Evolutionary conservation across 2,329 filamentous ascomycete species (phyloP).

Genomic region (Penicillium sp.): DNA sequence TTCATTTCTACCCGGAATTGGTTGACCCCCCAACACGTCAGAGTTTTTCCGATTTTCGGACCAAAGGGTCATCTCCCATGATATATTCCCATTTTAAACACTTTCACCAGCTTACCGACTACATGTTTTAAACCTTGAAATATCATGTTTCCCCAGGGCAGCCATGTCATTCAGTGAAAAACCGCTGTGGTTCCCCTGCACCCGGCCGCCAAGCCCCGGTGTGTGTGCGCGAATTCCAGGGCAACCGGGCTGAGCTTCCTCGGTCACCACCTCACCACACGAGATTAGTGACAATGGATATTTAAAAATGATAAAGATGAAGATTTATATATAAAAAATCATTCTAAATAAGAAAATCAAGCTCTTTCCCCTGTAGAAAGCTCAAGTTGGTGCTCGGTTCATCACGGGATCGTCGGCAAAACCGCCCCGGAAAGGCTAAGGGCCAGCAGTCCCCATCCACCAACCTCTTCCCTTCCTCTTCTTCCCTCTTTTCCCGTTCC

Average conservation of each 20-base stretch:
- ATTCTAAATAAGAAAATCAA: not conserved
- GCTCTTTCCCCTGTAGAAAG: not conserved
- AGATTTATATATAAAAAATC: not conserved
- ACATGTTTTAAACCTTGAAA: not conserved
- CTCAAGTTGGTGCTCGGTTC: conserved; percentile 29
- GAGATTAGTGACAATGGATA: conserved; percentile 2
- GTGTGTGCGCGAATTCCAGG: conserved; percentile 20
- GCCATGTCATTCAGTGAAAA: not conserved
- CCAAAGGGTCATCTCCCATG: conserved; percentile 4
- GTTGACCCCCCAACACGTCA: conserved; percentile 20
- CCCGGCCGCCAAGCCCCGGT: conserved; percentile 24
- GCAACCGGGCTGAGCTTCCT: conserved; percentile 14
- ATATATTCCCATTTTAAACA: not conserved
- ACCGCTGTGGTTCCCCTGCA: conserved; percentile 15
- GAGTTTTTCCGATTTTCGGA: conserved; percentile 22
- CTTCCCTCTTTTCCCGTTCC: conserved; percentile 31
- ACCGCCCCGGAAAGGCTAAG: conserved; percentile 43
- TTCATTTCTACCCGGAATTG: not conserved
- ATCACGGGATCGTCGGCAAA: conserved; percentile 45
- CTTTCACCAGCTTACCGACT: not conserved
- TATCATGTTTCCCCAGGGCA: not conserved
- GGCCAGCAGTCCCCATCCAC: conserved; percentile 33
- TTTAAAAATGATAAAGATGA: not conserved
- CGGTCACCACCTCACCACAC: conserved; percentile 3
- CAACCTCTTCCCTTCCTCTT: conserved; percentile 35